Base-by-base conservation (phyloP, 768 basidiomycete genomes). In the Tephrocybe sp. region DNA sequence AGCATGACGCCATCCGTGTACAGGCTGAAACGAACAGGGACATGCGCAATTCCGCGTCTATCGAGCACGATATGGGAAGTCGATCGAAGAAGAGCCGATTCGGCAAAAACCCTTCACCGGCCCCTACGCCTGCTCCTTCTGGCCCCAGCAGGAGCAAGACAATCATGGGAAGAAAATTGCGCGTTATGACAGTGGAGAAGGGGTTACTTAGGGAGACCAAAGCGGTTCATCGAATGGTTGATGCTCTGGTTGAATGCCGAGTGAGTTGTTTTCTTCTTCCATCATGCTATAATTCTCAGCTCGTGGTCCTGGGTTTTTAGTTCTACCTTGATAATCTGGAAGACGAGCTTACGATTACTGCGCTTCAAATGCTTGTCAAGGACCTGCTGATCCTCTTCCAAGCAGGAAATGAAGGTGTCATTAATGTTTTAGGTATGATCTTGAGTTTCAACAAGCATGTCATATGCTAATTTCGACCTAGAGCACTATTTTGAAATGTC, bases 401-500 rank as follows among this genome's bases (percentile, higher is more conserved):
- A 65, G 93, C 93, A 2, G 88, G 93, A 36, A 99, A 99, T 59
- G 97, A 99, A 64, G 97, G 95, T 34, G 92, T 88, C 15, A 85
- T 87, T 62, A 90, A 89, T 59, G 83, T 88, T 30, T 73, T 90
- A 39, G 94, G 85, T 80, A 70, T 71, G 68, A 70, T 66, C 9
- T 64, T 68, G 21, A 17, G 14, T 39, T 7, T 20, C 42, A 28
- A 21, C 32, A 10, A 6, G 10, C 10, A 51, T 36, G 51, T 34
- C 40, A 68, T 64, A 55, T 61, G 60, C 36, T n/a, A 68, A 48
- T 23, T 12, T 21, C 41, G 3, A 9, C 45, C 21, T 54, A 85
- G 97, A 98, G 63, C 89, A 96, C 70, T 99, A 97, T 69, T 98
- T 98, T 62, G 95, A 97, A 66, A 98, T 98, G 97, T 92, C 93